Base-by-base conservation (phyloP, 768 basidiomycete species). In the Mycena alexandri region DNA sequence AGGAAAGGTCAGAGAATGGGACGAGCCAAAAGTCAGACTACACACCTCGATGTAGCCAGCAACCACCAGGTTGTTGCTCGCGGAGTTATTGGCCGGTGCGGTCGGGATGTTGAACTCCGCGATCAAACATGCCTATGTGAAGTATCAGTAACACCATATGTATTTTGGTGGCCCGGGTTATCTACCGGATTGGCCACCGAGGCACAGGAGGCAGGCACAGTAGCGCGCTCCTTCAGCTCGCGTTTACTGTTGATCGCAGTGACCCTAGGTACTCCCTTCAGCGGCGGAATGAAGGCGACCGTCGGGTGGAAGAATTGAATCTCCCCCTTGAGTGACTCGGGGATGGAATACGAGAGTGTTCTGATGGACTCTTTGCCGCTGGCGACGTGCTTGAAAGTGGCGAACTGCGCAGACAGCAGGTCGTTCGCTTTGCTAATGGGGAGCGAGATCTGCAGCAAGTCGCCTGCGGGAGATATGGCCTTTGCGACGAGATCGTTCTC, bases 281-380 rank as follows among this genome's bases (percentile, higher is more conserved):
- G 36, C 14, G 68, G 63, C 33, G 62, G 58, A 0, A 54, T 16
- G 42, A 70, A 70, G 21, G 63, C 43, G 21, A 60, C 22, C 12
- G 63, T 69, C 1, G 86, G 86, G 47, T 86, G 84, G 21, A 87
- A 75, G 38, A 85, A 73, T 19, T 84, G 83, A 55, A 87, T 69
- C 67, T 87, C 84, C 14, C 73, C 70, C 60, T 85, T 76, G 53
- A 87, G 60, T 34, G 74, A 55, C 25, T 78, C 83, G 0, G 86
- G 86, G 24, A 87, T 77, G 66, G 81, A 83, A 76, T 86, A 87
- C 42, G 76, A 73, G 0, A 80, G 81, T 11, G 86, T 85, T 60
- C 86, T 83, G 42, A 86, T 70, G 25, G 81, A 68, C 4, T 74
- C 71, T 41, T 79, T 78, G 0, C 81, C 84, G 36, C 57, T 73